A percentile compares a stretch with the other conserved stretches of the same genome.
phyloP scores from a whole-genome alignment of 768 basidiomycete genomes.

The Dacryopinax primogenitus region DNA sequence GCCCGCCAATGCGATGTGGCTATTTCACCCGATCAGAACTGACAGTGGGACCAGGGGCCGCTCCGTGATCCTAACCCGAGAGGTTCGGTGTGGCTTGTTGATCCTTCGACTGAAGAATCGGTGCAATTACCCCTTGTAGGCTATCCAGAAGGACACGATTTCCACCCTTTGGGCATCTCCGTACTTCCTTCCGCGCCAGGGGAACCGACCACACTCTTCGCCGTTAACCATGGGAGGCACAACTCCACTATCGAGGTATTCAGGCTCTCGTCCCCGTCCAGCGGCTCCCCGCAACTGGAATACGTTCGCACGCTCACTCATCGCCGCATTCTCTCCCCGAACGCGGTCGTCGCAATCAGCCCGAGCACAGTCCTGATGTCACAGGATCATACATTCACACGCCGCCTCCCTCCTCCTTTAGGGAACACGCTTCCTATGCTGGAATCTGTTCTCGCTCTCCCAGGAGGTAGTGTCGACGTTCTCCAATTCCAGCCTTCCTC shows the following conservation, averaged over 20 bases:
- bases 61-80: constrained; percentile 42
- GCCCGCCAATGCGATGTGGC: background rate
- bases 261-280: constrained; percentile 33
- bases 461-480: constrained; percentile 47
- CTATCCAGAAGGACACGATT: constrained; percentile 47
- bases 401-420: constrained; percentile 41
- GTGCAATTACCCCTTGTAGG: constrained; percentile 32
- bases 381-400: constrained; percentile 59
- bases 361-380: constrained; percentile 57
- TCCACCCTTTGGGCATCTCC: constrained; percentile 60
- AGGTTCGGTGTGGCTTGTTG: constrained; percentile 48
- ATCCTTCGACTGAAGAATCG: constrained; percentile 24
- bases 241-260: constrained; percentile 60
- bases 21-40: background rate
- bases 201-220: constrained; percentile 41
- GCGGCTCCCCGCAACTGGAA: constrained; percentile 25
- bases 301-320: constrained; percentile 51
- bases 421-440: constrained; percentile 40
- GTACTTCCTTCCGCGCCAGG: constrained; percentile 33
- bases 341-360: constrained; percentile 51
- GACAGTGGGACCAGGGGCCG: constrained; percentile 45
- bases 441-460: constrained; percentile 46
- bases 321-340: constrained; percentile 49
- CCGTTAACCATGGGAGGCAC: constrained; percentile 54
- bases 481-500: constrained; percentile 28